phyloP scores from a whole-genome alignment of 495 filamentous ascomycete genomes.

The Hypoxylon rickii region DNA sequence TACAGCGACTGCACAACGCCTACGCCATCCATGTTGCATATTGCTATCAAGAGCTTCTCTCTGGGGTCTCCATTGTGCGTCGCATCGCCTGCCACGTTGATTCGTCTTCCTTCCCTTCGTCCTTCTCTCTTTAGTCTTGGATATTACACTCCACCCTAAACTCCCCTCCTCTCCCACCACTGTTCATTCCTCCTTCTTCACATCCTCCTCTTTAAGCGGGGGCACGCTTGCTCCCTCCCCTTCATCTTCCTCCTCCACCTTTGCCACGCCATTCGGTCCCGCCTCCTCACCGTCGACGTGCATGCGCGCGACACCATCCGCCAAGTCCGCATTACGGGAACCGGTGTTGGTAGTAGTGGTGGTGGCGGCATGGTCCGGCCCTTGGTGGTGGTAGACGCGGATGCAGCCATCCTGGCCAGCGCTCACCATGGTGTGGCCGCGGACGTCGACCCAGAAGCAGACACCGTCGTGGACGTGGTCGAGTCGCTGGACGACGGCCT shows the following conservation, averaged over 20 bases:
- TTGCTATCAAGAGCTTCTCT: no score
- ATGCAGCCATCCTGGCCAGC: slow-evolving; percentile 49
- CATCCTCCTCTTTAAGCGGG: slow-evolving; percentile 36
- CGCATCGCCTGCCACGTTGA: not conserved
- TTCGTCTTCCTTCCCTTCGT: not conserved
- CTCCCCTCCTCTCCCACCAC: not conserved
- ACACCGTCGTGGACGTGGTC: slow-evolving; percentile 71
- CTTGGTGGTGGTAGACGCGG: slow-evolving; percentile 45
- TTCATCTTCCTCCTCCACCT: not conserved
- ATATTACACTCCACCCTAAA: not conserved
- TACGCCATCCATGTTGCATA: no score
- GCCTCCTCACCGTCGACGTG: not conserved
- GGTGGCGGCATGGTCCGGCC: no score
- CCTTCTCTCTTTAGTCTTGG: not conserved
- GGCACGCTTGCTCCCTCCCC: slow-evolving; percentile 5
- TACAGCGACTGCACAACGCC: no score
- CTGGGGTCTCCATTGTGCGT: no score
- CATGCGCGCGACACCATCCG: not conserved
- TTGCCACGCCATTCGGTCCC: not conserved
- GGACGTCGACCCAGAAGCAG: slow-evolving; percentile 80
- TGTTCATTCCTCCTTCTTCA: slow-evolving; percentile 37
- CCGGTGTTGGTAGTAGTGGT: no score
- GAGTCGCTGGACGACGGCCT: slow-evolving; percentile 75
- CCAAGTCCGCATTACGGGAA: not conserved
- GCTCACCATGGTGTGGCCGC: slow-evolving; percentile 52